Percentiles rank a stretch among this genome's conserved stretches.
phyloP scores from a whole-genome alignment of 2,329 filamentous ascomycete species.

The Ilyonectria robusta region DNA sequence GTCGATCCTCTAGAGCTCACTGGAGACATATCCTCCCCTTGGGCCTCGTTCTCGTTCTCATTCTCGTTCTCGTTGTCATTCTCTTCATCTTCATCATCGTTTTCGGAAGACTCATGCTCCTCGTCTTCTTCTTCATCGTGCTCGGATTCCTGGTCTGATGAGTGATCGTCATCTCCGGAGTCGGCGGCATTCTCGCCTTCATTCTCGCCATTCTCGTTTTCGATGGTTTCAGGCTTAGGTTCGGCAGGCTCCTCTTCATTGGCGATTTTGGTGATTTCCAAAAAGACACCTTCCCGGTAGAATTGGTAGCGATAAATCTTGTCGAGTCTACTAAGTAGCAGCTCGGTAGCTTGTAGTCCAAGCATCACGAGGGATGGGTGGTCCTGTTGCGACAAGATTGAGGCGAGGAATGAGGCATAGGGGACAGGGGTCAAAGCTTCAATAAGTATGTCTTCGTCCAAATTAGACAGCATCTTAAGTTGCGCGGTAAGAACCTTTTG shows the following conservation, averaged over 20 bases:
- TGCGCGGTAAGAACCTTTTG: slow-evolving; percentile 97
- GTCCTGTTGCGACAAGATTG: slow-evolving; percentile 95
- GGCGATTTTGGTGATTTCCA: slow-evolving; percentile 88
- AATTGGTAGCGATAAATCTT: slow-evolving; percentile 96
- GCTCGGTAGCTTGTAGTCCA: slow-evolving; percentile 89
- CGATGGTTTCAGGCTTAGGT: slow-evolving; percentile 31
- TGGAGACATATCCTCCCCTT: slow-evolving; percentile 74
- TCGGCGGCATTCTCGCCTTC: slow-evolving; percentile 49
- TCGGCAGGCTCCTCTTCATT: slow-evolving; percentile 57
- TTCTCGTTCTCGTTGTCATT: slow-evolving; percentile 66
- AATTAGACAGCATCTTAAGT: slow-evolving; percentile 95
- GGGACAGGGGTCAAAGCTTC: slow-evolving; percentile 90
- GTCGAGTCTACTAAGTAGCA: slow-evolving; percentile 87
- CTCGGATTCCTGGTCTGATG: slow-evolving; percentile 49
- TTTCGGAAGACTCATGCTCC: slow-evolving; percentile 55
- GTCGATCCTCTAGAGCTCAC: slow-evolving; percentile 77
- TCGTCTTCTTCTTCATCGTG: slow-evolving; percentile 53
- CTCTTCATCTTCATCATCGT: slow-evolving; percentile 65
- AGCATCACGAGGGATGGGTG: slow-evolving; percentile 89
- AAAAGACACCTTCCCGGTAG: slow-evolving; percentile 95
- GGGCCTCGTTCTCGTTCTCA: slow-evolving; percentile 65
- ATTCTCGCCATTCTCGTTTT: slow-evolving; percentile 37
- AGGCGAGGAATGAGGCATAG: slow-evolving; percentile 95
- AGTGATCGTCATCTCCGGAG: slow-evolving; percentile 47
- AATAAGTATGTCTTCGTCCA: slow-evolving; percentile 87